phyloP scores from a whole-genome alignment of 768 basidiomycete genomes.

The Lentinus tigrinus region DNA sequence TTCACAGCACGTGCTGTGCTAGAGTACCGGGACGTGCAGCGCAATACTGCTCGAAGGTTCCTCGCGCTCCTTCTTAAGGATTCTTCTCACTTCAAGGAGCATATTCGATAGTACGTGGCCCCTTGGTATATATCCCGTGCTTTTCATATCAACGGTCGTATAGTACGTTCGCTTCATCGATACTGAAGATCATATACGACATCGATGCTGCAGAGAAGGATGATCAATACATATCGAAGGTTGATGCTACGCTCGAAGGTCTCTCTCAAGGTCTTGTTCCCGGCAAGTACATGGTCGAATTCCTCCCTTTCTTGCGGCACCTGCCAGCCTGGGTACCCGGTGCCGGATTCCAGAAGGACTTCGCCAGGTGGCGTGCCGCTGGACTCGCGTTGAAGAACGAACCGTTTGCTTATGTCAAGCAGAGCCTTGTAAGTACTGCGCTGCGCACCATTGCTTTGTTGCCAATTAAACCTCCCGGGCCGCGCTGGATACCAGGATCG shows the following conservation, averaged over 20 bases:
- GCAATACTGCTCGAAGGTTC: not conserved
- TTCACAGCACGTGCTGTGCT: not conserved
- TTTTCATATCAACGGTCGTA: not conserved
- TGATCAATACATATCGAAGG: not conserved
- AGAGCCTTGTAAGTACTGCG: no score
- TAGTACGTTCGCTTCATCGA: slow-evolving; percentile 12
- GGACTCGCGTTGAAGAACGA: not conserved
- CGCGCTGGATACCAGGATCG: no score
- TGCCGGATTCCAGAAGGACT: slow-evolving; percentile 14
- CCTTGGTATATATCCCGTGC: not conserved
- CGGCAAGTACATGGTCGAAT: slow-evolving; percentile 26
- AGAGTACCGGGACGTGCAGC: slow-evolving; percentile 4
- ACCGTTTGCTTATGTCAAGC: no score
- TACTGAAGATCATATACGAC: slow-evolving; percentile 7
- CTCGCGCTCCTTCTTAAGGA: not conserved
- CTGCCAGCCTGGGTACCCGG: slow-evolving; percentile 24
- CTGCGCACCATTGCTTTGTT: no score
- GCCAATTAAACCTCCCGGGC: no score
- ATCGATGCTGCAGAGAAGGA: not conserved
- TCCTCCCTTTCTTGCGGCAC: slow-evolving; percentile 22
- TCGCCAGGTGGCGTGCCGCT: not conserved
- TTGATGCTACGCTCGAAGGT: not conserved
- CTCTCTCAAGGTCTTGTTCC: slow-evolving; percentile 7
- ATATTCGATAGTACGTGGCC: slow-evolving; percentile 6
- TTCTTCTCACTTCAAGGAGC: not conserved